Evolutionary conservation across 2,329 filamentous ascomycete genomes (phyloP).

Genomic region (Ophiostoma triangulosporum): DNA sequence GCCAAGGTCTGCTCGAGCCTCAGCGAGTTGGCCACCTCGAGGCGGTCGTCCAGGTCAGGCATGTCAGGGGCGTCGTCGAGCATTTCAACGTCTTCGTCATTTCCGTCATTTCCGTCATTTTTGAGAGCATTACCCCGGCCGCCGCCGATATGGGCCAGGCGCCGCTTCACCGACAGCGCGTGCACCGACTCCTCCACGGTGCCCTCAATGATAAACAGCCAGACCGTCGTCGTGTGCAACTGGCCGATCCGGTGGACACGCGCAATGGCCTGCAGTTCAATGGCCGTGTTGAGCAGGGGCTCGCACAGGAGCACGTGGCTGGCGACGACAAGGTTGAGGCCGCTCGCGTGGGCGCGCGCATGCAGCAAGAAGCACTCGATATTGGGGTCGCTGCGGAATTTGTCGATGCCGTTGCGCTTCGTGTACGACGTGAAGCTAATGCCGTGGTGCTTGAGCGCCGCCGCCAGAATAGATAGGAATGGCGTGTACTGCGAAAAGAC

Average conservation of each 20-base stretch:
- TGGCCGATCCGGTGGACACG: slow-evolving; percentile 93
- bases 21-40: slow-evolving; percentile 74
- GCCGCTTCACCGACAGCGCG: slow-evolving; percentile 65
- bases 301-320: slow-evolving; percentile 93
- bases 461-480: slow-evolving; percentile 61
- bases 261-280: slow-evolving; percentile 90
- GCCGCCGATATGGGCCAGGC: slow-evolving; percentile 66
- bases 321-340: slow-evolving; percentile 82
- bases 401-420: slow-evolving; percentile 51
- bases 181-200: slow-evolving; percentile 91
- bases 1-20: slow-evolving; percentile 66
- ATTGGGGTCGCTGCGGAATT: slow-evolving; percentile 61
- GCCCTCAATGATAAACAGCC: slow-evolving; percentile 83
- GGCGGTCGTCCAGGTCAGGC: slow-evolving; percentile 44
- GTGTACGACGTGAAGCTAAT: slow-evolving; percentile 65
- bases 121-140: no score
- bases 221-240: slow-evolving; percentile 75
- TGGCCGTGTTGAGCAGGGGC: slow-evolving; percentile 80
- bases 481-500: slow-evolving; percentile 78
- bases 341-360: slow-evolving; percentile 75
- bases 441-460: slow-evolving; percentile 55
- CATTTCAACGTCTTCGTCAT: slow-evolving; percentile 28
- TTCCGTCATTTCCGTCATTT: slow-evolving; percentile 14
- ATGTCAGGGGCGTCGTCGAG: no score
- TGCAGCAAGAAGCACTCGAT: slow-evolving; percentile 80